phyloP scores from a whole-genome alignment of 2,329 filamentous ascomycete genomes.

The Stagonosporopsis tanaceti region DNA sequence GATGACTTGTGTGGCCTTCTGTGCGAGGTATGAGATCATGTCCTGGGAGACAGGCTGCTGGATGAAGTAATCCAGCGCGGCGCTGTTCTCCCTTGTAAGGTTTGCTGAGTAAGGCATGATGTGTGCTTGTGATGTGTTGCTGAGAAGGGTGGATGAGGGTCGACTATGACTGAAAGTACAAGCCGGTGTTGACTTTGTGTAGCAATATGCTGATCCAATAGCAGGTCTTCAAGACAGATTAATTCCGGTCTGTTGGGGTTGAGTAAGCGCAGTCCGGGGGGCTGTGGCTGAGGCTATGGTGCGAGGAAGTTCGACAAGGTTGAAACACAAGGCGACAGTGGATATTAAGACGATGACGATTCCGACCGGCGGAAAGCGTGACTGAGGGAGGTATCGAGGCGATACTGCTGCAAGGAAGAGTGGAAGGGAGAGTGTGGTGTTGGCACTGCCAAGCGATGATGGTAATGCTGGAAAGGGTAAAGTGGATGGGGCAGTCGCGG shows the following conservation, averaged over 20 bases:
- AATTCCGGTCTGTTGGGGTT: slow-evolving; percentile 41
- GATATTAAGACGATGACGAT: slow-evolving; percentile 37
- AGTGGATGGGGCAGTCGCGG: slow-evolving; percentile 28
- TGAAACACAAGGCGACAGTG: slow-evolving; percentile 36
- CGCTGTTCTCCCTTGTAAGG: slow-evolving; percentile 66
- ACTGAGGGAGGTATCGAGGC: slow-evolving; percentile 21
- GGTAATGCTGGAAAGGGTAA: slow-evolving; percentile 29
- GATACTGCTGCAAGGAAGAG: slow-evolving; percentile 32
- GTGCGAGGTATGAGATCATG: slow-evolving; percentile 80
- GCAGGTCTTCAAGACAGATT: slow-evolving; percentile 30
- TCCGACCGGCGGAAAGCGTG: slow-evolving; percentile 46
- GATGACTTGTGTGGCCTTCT: slow-evolving; percentile 79
- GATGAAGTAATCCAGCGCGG: slow-evolving; percentile 81
- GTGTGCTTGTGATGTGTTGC: slow-evolving; percentile 25
- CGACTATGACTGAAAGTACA: slow-evolving; percentile 16
- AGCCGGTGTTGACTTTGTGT: slow-evolving; percentile 15
- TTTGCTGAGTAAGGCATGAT: slow-evolving; percentile 57
- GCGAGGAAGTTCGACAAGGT: slow-evolving; percentile 34
- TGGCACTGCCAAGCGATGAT: slow-evolving; percentile 41
- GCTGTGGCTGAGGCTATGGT: slow-evolving; percentile 43
- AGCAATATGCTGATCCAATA: slow-evolving; percentile 28
- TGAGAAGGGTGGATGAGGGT: slow-evolving; percentile 18
- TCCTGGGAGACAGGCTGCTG: slow-evolving; percentile 76
- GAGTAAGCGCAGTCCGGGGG: slow-evolving; percentile 47
- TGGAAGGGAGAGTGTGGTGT: slow-evolving; percentile 30